phyloP scores from a whole-genome alignment of 1,284 basidiomycete species.

The Sutorius eximius region DNA sequence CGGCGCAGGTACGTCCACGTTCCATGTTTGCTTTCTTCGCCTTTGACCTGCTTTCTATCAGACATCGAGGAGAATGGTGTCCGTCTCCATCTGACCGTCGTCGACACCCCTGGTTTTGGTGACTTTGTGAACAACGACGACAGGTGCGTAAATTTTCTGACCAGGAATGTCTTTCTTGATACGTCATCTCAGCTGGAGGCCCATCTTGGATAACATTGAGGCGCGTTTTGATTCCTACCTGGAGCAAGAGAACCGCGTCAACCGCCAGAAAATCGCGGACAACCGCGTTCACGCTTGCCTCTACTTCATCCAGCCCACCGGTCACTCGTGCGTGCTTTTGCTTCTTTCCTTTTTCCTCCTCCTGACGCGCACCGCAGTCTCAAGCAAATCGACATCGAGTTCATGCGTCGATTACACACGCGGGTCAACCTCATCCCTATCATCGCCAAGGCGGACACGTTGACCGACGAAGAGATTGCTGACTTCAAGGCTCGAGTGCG shows the following conservation, averaged over 20 bases:
- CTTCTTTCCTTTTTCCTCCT: neutral
- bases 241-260: constrained; percentile 97
- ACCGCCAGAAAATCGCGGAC: constrained; percentile 82
- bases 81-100: constrained; percentile 91
- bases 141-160: constrained; percentile 52
- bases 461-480: constrained; percentile 92
- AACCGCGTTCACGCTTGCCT: constrained; percentile 93
- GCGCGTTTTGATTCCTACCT: constrained; percentile 94
- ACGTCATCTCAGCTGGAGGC: constrained; percentile 77
- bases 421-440: constrained; percentile 97
- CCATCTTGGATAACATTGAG: constrained; percentile 96
- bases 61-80: constrained; percentile 98
- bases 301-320: constrained; percentile 97
- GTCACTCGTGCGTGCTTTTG: constrained; percentile 77
- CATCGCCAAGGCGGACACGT: constrained; percentile 94
- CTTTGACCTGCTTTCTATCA: constrained; percentile 39
- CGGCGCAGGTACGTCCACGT: constrained; percentile 70
- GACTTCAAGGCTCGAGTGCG: constrained; percentile 89
- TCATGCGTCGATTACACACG: constrained; percentile 93
- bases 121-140: constrained; percentile 99
- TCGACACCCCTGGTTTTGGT: constrained; percentile 95
- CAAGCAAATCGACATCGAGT: constrained; percentile 96
- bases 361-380: constrained; percentile 52
- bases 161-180: constrained; percentile 9
- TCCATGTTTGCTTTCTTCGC: neutral